Evolutionary conservation across 305 asterid genomes (phyloP), one percentile per base, ranked within the genome.

Genomic region (Plantago lanceolata): DNA sequence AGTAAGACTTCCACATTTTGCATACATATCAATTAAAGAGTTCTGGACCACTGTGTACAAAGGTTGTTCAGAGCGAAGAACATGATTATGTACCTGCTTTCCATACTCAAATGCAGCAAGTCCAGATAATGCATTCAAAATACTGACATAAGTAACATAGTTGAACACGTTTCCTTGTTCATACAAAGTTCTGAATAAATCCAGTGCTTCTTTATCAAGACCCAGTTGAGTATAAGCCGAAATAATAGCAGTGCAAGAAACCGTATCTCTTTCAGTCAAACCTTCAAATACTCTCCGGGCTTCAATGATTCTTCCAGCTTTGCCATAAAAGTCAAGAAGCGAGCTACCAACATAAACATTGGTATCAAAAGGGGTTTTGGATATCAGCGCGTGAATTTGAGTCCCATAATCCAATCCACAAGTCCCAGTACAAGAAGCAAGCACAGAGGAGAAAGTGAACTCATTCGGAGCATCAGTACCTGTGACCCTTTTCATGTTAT

Each of bases 171-270:
- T 74, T 50, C 89, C 87, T 79, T 85, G 86, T 31, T 59, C 70
- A 57, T 69, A 89, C 73, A 86, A 79, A 49, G 56, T 57, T 45
- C 85, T 66, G 53, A 88, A 91, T 48, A 85, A 59, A 61, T 78
- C 81, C 14, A 88, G 65, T 26, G 96, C 95, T 74, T 91, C 95
- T 65, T 74, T 71, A 57, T 83, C 84, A 57, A 79, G 82, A 48
- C 96, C 96, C 65, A 74, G 65, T 66, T 91, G 96, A 64, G 95
- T 85, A 57, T 81, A 88, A 54, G 94, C 89, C 13, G 98, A 88
- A 63, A 88, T 86, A 37, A 88, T 79, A 24, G 98, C 86, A 52
- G 95, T 85, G 77, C 95, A 88, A 33, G 87, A 88, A 66, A 88
- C 82, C 44, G 79, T 78, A 74, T 91, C 98, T 69, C 80, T 83